These are phyloP conservation scores for Trichoderma guizhouense DNA, from an alignment of 2,329 filamentous ascomycete species.

Conservation along the genomic window DNA sequence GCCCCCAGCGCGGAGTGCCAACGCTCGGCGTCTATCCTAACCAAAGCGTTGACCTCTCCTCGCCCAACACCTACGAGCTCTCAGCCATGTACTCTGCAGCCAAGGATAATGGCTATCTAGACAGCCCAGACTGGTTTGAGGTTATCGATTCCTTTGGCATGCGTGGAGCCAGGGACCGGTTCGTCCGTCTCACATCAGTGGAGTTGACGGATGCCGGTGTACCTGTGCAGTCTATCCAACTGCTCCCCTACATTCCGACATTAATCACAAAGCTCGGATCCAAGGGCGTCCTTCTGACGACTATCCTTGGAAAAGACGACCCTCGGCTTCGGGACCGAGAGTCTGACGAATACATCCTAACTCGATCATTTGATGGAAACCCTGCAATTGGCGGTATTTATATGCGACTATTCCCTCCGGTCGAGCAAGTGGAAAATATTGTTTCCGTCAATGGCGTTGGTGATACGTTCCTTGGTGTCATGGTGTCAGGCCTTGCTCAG, in stretches of 20 bases:
- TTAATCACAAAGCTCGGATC: constrained; percentile 80
- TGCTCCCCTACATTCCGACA: constrained; percentile 83
- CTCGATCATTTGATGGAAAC: constrained; percentile 54
- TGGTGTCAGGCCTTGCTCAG: constrained; percentile 73
- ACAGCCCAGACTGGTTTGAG: constrained; percentile 70
- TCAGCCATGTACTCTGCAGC: constrained; percentile 73
- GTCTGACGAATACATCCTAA: constrained; percentile 67
- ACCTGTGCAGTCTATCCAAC: constrained; percentile 76
- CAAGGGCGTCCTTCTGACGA: constrained; percentile 71
- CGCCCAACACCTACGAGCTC: constrained; percentile 82
- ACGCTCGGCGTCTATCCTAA: constrained; percentile 54
- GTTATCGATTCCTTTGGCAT: constrained; percentile 79
- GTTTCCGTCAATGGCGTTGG: constrained; percentile 93
- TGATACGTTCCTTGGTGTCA: constrained; percentile 83
- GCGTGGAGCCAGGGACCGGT: constrained; percentile 66
- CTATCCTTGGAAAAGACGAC: constrained; percentile 66
- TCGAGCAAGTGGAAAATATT: constrained; percentile 64
- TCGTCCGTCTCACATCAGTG: constrained; percentile 63
- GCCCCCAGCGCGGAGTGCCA: constrained; percentile 35
- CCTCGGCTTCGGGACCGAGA: constrained; percentile 60
- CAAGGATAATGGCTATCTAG: constrained; percentile 62
- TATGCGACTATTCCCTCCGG: constrained; percentile 68
- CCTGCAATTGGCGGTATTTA: constrained; percentile 71
- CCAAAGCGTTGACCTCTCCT: constrained; percentile 67
- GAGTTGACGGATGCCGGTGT: constrained; percentile 75